These are phyloP conservation scores for Pisolithus orientalis DNA, from an alignment of 768 basidiomycete species.

Conservation along the genomic window DNA sequence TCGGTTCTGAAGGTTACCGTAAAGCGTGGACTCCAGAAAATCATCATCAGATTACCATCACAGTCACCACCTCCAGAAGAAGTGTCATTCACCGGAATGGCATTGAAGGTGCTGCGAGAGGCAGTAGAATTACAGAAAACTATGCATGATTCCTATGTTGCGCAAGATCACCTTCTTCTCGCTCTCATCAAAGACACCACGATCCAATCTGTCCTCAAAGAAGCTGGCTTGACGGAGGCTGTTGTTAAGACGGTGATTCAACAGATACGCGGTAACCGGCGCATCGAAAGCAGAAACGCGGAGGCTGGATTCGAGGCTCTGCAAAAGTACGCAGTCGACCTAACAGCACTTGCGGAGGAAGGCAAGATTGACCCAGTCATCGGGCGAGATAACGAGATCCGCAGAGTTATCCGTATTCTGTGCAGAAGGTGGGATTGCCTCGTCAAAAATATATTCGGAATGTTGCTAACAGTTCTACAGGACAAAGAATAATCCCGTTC, in stretches of 20 bases:
- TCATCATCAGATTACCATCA: constrained; percentile 75
- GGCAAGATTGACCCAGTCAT: constrained; percentile 96
- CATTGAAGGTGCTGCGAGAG: constrained; percentile 62
- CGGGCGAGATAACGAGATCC: constrained; percentile 88
- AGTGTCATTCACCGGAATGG: constrained; percentile 49
- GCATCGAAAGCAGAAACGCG: constrained; percentile 79
- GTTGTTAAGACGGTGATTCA: constrained; percentile 71
- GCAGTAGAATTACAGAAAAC: constrained; percentile 75
- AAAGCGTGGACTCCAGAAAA: constrained; percentile 65
- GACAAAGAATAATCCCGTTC: constrained; percentile 96
- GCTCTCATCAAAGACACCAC: constrained; percentile 73
- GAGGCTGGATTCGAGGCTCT: constrained; percentile 94
- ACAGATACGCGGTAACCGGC: constrained; percentile 74
- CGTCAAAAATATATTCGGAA: not conserved
- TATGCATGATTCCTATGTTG: constrained; percentile 88
- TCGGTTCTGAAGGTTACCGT: constrained; percentile 40
- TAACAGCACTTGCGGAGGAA: constrained; percentile 82
- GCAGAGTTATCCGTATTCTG: constrained; percentile 76
- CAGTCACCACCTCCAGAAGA: constrained; percentile 87
- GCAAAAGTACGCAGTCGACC: constrained; percentile 80
- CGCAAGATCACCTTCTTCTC: constrained; percentile 86
- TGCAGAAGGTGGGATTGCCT: constrained; percentile 53
- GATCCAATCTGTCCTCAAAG: constrained; percentile 66
- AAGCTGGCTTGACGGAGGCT: constrained; percentile 64
- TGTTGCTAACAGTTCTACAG: constrained; percentile 32